phyloP scores from a whole-genome alignment of 805 yeast species.

The Millerozyma acaciae region DNA sequence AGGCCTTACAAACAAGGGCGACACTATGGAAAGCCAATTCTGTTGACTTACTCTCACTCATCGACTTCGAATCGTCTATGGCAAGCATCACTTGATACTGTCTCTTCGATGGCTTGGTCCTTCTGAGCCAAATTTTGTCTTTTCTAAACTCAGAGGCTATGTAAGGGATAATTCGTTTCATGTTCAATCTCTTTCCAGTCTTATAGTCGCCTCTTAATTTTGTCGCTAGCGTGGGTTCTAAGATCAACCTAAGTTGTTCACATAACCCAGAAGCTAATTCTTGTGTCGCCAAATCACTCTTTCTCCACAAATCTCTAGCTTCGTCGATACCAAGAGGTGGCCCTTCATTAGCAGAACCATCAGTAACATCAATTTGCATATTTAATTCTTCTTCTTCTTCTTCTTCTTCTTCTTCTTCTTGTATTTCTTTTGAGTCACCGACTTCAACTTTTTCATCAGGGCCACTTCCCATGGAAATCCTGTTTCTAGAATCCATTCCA shows the following conservation, averaged over 20 bases:
- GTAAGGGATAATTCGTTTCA: constrained; percentile 96
- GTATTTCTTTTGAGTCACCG: constrained; percentile 37
- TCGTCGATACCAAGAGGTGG: constrained; percentile 57
- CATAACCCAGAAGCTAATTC: constrained; percentile 84
- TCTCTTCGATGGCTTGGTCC: constrained; percentile 96
- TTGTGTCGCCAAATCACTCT: constrained; percentile 78
- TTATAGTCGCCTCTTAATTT: constrained; percentile 93
- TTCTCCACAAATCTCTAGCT: constrained; percentile 77
- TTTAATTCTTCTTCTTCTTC: constrained; percentile 19
- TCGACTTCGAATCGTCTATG: constrained; percentile 94
- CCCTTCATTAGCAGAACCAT: constrained; percentile 11
- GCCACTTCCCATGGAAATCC: no score
- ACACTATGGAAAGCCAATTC: constrained; percentile 92
- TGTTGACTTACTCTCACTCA: constrained; percentile 90
- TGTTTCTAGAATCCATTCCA: constrained; percentile 34
- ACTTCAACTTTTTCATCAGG: constrained; percentile 42
- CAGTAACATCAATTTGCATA: constrained; percentile 14
- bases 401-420: constrained; percentile 38
- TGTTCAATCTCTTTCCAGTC: constrained; percentile 93
- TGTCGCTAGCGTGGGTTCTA: constrained; percentile 96
- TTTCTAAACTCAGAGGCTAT: constrained; percentile 97
- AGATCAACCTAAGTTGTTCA: constrained; percentile 87
- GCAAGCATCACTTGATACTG: constrained; percentile 97
- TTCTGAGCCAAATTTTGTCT: constrained; percentile 96
- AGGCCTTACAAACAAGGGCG: constrained; percentile 88